Percentiles rank a stretch among this genome's conserved stretches.
These are phyloP conservation scores for Hypoxylon sp. DNA, from an alignment of 2,329 filamentous ascomycete genomes.

Conservation along the genomic window DNA sequence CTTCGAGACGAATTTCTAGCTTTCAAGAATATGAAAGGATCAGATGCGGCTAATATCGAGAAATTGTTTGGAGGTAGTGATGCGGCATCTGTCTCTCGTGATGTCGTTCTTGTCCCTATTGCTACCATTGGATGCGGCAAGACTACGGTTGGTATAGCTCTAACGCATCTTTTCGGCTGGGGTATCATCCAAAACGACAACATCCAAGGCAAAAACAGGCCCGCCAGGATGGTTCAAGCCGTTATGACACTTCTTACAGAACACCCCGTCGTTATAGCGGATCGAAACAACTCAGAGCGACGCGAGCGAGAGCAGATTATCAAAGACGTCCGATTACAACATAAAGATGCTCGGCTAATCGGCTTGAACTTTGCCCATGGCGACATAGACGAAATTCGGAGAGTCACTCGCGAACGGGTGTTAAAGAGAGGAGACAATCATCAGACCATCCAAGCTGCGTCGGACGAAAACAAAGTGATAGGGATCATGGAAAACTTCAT, in stretches of 20 bases:
- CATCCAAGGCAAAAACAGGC: constrained; percentile 80
- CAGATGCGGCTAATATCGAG: constrained; percentile 85
- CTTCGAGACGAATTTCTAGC: constrained; percentile 88
- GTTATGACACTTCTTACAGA: constrained; percentile 71
- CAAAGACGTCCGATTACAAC: constrained; percentile 72
- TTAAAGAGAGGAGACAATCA: constrained; percentile 92
- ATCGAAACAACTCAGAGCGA: constrained; percentile 91
- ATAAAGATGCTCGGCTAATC: constrained; percentile 75
- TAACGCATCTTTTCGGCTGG: constrained; percentile 86
- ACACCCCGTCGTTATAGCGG: constrained; percentile 81
- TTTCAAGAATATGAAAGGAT: constrained; percentile 83
- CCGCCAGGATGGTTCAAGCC: constrained; percentile 77
- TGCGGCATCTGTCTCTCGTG: constrained; percentile 61
- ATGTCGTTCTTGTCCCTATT: constrained; percentile 87
- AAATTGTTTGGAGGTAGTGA: constrained; percentile 61
- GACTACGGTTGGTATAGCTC: constrained; percentile 86
- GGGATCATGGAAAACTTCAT: constrained; percentile 97
- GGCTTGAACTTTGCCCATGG: constrained; percentile 91
- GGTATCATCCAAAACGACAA: constrained; percentile 98
- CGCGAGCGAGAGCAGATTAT: constrained; percentile 91
- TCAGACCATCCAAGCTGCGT: constrained; percentile 92
- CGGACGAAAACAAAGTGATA: constrained; percentile 76
- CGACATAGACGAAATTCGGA: constrained; percentile 75
- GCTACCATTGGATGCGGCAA: constrained; percentile 97
- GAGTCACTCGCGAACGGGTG: constrained; percentile 80